Conservation (phyloP, 1,139 yeast species). For the Ogataea hybrid region DNA sequence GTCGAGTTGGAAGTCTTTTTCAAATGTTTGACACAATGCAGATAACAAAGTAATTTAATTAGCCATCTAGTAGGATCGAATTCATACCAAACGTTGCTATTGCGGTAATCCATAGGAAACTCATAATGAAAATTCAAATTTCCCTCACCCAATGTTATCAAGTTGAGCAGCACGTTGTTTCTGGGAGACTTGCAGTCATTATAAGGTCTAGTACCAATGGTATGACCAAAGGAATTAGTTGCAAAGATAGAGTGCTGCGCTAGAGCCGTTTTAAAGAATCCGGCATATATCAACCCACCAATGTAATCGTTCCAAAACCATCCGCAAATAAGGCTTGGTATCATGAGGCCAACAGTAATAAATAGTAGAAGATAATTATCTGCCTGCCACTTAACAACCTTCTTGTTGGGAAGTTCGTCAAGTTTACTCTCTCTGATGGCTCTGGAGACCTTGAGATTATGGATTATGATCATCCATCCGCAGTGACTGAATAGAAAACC, state of each 20-base stretch:
- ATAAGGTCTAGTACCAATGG: conserved; percentile 56
- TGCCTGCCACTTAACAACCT: conserved; percentile 60
- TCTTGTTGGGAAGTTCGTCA: conserved; percentile 35
- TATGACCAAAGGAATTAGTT: conserved; percentile 63
- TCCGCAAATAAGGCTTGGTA: conserved; percentile 49
- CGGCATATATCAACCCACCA: conserved; percentile 62
- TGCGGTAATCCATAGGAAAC: conserved; percentile 66
- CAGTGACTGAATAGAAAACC: conserved; percentile 61
- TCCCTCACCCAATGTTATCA: conserved; percentile 65
- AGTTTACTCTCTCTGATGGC: conserved; percentile 36
- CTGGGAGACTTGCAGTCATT: conserved; percentile 62
- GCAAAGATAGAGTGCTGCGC: conserved; percentile 56
- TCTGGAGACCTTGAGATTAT: conserved; percentile 41
- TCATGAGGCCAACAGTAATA: conserved; percentile 42
- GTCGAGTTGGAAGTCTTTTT: conserved; percentile 46
- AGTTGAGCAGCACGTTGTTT: conserved; percentile 42
- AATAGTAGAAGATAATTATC: conserved; percentile 44
- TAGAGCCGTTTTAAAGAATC: conserved; percentile 52
- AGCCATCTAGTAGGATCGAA: conserved; percentile 72
- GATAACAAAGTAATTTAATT: conserved; percentile 39
- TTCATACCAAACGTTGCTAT: conserved; percentile 48
- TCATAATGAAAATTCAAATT: conserved; percentile 72
- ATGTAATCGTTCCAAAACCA: conserved; percentile 44
- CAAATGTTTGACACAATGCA: conserved; percentile 42
- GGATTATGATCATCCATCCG: conserved; percentile 61